Evolutionary conservation across 331 rosid species (phyloP).

Genomic region (Malus hybrid): DNA sequence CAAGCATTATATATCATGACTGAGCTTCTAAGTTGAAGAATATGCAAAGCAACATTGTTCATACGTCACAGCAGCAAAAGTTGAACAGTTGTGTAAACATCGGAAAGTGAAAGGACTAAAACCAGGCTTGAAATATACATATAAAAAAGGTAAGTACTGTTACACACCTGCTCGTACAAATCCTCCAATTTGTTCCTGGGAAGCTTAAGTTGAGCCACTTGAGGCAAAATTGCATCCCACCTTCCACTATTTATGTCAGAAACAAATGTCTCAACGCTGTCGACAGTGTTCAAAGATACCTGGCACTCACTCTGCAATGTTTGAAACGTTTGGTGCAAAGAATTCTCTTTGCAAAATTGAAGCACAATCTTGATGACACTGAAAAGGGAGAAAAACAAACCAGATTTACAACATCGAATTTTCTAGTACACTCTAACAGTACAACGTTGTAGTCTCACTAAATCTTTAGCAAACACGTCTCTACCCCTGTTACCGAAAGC

Average conservation of each 20-base stretch:
- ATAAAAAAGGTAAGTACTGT: not conserved
- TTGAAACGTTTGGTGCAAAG: conserved; percentile 87
- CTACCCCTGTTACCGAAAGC: not conserved
- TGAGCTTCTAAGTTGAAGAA: not conserved
- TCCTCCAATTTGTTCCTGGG: conserved; percentile 91
- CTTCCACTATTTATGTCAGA: conserved; percentile 91
- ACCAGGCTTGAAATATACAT: not conserved
- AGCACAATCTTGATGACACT: conserved; percentile 97
- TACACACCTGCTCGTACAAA: conserved; percentile 86
- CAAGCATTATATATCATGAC: not conserved
- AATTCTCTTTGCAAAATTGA: conserved; percentile 94
- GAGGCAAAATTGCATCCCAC: conserved; percentile 95
- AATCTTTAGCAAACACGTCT: not conserved
- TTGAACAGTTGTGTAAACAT: not conserved
- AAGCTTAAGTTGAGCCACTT: conserved; percentile 93
- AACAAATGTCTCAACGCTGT: conserved; percentile 87
- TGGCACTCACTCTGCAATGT: conserved; percentile 92
- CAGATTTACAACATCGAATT: not conserved
- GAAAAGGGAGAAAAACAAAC: conserved; percentile 6
- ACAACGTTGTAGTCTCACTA: not conserved
- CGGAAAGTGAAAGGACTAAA: not conserved
- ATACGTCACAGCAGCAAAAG: not conserved
- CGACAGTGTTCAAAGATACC: conserved; percentile 92
- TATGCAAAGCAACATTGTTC: not conserved
- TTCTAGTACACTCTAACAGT: not conserved